A percentile compares a stretch with the other conserved stretches of the same genome.
These are phyloP conservation scores for Fusarium sarcochroum DNA, from an alignment of 2,329 filamentous ascomycete genomes.

Conservation along the genomic window DNA sequence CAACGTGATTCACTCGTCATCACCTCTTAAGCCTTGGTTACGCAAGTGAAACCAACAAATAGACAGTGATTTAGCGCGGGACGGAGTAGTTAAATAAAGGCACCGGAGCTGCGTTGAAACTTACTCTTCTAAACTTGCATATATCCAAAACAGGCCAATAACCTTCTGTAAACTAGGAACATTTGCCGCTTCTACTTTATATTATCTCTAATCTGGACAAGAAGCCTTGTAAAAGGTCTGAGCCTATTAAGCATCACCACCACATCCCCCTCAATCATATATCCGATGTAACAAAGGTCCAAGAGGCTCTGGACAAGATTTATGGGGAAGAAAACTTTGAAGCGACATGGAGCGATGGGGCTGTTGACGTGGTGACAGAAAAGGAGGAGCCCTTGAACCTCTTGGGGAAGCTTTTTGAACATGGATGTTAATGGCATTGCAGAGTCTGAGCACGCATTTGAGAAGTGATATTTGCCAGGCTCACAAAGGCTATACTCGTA, in stretches of 20 bases:
- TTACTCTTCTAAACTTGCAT: too few species aligned
- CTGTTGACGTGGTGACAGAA: not conserved
- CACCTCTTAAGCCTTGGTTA: too few species aligned
- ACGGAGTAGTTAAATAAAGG: too few species aligned
- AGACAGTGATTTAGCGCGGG: too few species aligned
- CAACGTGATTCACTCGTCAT: too few species aligned
- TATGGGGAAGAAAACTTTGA: not conserved
- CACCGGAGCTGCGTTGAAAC: too few species aligned
- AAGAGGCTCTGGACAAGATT: not conserved
- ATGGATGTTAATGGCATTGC: not conserved
- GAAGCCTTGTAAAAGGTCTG: not conserved
- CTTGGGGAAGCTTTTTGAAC: not conserved
- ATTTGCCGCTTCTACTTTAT: not conserved
- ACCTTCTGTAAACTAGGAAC: too few species aligned
- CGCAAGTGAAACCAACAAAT: too few species aligned
- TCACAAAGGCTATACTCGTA: not conserved
- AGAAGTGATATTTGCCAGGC: not conserved
- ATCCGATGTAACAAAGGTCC: not conserved
- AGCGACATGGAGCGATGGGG: not conserved
- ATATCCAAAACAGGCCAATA: too few species aligned
- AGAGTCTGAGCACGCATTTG: not conserved
- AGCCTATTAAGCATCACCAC: not conserved
- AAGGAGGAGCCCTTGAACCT: slow-evolving; percentile 1
- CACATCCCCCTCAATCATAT: not conserved
- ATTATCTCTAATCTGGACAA: not conserved